These are phyloP conservation scores for Russula sp. DNA, from an alignment of 768 basidiomycete genomes.

Conservation along the genomic window DNA sequence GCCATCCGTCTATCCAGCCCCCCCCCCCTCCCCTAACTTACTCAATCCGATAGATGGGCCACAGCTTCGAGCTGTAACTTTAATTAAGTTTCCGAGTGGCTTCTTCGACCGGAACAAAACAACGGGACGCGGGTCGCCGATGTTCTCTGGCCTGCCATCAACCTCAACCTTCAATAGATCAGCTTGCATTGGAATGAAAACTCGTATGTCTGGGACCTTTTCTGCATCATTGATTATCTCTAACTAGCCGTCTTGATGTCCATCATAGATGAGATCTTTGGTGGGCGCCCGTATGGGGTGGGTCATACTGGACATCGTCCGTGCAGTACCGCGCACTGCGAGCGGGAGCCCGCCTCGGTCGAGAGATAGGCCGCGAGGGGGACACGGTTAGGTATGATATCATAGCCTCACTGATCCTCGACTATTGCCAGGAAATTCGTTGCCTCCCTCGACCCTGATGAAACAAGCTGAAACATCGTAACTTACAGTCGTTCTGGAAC, in stretches of 20 bases:
- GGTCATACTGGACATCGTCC: constrained; percentile 18
- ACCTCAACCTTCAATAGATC: constrained; percentile 13
- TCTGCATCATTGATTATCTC: neutral
- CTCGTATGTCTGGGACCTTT: neutral
- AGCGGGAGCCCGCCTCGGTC: constrained; percentile 1
- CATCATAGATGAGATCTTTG: constrained; percentile 11
- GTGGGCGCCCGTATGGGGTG: constrained; percentile 18
- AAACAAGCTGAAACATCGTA: neutral
- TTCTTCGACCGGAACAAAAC: constrained; percentile 4
- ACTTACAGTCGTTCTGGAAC: constrained; percentile 18
- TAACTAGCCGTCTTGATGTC: neutral
- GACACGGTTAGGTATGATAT: constrained; percentile 2
- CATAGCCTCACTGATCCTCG: constrained; percentile 2
- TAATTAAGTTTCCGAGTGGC: constrained; percentile 19
- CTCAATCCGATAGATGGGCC: constrained; percentile 2
- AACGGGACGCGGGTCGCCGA: constrained; percentile 18
- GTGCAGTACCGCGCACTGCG: constrained; percentile 16
- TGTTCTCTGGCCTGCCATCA: constrained; percentile 15
- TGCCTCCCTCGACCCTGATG: neutral
- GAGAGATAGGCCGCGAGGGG: constrained; percentile 3
- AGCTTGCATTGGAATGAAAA: constrained; percentile 6
- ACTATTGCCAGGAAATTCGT: constrained; percentile 10
- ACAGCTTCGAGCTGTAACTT: constrained; percentile 9
- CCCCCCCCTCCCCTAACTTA: neutral
- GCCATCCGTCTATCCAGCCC: neutral